A percentile compares a stretch with the other conserved stretches of the same genome.
Evolutionary conservation across 305 asterid genomes (phyloP).

Genomic region (Coffea humblotiana): DNA sequence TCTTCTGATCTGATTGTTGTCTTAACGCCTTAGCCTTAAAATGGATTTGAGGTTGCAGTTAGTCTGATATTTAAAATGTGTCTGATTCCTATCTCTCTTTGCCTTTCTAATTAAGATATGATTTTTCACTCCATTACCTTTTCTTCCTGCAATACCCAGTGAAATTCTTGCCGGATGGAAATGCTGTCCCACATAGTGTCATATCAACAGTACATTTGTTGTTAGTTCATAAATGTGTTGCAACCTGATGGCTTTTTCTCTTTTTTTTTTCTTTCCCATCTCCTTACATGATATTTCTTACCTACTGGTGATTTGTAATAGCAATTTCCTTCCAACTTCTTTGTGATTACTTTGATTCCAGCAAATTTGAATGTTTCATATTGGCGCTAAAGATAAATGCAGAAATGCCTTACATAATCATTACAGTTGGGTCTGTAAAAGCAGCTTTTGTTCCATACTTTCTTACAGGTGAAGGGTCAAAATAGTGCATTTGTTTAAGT

Average conservation of each 20-base stretch:
- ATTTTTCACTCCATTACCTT: not conserved
- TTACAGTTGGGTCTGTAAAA: not conserved
- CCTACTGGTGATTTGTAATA: not conserved
- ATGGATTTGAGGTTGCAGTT: not conserved
- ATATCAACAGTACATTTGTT: not conserved
- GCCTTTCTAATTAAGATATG: not conserved
- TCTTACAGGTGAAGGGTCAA: not conserved
- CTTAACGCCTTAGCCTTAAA: not conserved
- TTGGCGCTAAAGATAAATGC: not conserved
- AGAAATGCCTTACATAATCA: not conserved
- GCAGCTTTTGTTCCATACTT: not conserved
- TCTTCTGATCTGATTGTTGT: not conserved
- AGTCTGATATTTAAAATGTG: not conserved
- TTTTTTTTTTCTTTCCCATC: too few species aligned
- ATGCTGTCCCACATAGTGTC: not conserved
- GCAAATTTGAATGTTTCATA: not conserved
- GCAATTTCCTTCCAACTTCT: not conserved
- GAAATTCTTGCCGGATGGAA: not conserved
- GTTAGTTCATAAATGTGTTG: not conserved
- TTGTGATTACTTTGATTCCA: not conserved
- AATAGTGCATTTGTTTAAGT: not conserved
- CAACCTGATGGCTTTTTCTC: not conserved
- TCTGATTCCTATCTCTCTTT: not conserved
- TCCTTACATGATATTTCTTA: not conserved
- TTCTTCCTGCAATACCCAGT: not conserved